phyloP scores from a whole-genome alignment of 2,329 filamentous ascomycete species.

The Talaromyces sp. region DNA sequence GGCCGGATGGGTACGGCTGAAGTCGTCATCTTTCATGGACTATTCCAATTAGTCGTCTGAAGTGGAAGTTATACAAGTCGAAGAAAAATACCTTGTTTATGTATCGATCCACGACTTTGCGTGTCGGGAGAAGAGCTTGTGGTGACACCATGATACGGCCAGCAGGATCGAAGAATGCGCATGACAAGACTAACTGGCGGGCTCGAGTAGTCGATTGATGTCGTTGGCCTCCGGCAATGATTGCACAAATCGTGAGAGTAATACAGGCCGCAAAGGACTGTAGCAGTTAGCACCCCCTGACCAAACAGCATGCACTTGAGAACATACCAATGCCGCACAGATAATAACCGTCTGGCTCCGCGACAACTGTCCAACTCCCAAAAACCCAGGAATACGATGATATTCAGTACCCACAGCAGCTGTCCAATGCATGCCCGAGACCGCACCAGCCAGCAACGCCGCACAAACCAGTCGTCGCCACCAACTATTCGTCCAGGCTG shows the following conservation, averaged over 20 bases:
- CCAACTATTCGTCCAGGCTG: slow-evolving; percentile 74
- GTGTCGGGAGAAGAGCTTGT: slow-evolving; percentile 44
- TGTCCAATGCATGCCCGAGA: slow-evolving; percentile 87
- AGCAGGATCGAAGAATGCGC: slow-evolving; percentile 45
- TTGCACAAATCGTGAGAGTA: slow-evolving; percentile 56
- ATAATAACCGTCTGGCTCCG: slow-evolving; percentile 69
- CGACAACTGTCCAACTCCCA: slow-evolving; percentile 46
- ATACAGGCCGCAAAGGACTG: slow-evolving; percentile 63
- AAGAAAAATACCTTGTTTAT: slow-evolving; percentile 57
- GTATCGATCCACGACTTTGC: slow-evolving; percentile 77
- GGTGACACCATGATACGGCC: slow-evolving; percentile 49
- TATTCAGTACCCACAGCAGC: slow-evolving; percentile 71
- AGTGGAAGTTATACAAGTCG: not conserved
- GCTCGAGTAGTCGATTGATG: slow-evolving; percentile 58
- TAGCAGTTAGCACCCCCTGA: slow-evolving; percentile 17
- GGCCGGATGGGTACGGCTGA: slow-evolving; percentile 72
- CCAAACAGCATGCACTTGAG: too few relatives aligned
- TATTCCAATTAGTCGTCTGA: slow-evolving; percentile 30
- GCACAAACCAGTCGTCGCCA: slow-evolving; percentile 71
- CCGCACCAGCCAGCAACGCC: slow-evolving; percentile 66
- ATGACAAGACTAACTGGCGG: slow-evolving; percentile 57
- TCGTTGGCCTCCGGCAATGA: slow-evolving; percentile 55
- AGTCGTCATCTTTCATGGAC: slow-evolving; percentile 67
- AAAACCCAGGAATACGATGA: slow-evolving; percentile 51
- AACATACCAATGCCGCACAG: slow-evolving; percentile 66